Evolutionary conservation across 306 rosid genomes (phyloP), one percentile per base, ranked within the genome.

Genomic region (Leucaena leucocephala): DNA sequence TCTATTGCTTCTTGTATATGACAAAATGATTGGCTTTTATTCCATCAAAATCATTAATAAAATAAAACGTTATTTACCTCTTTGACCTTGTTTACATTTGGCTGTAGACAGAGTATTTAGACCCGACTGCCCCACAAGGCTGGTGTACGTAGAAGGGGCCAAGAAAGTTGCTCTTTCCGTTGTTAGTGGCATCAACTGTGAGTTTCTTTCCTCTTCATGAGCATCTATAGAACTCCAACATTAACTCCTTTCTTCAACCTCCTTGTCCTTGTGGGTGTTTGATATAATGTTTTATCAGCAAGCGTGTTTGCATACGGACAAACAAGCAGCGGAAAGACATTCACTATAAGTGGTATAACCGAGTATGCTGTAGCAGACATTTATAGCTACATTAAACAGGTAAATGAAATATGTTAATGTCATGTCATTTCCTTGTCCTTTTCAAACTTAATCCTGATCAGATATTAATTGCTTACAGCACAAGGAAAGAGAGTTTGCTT

Each of bases 281-380:
- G 74, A n/a, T 79, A 48, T 70, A 78, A 67, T 70, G 55, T 65
- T 66, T 79, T 54, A 79, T 80, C 91, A 95, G 98, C 98, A 72
- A 95, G 97, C 85, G 75, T 95, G 66, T 95, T 95, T 87, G 98
- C 98, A 65, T 95, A 92, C 68, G 98, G 98, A 55, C 98, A 95
- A 89, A 95, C 98, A 78, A 92, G 98, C 90, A 95, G 97, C 14
- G 97, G 97, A 84, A 95, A 92, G 85, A 95, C 98, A 10, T 91
- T 86, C 87, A 95, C 98, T 57, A 92, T 95, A 92, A 88, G 88
- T 75, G 98, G 98, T 38, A 84, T 95, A 71, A 92, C 97, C 6
- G 88, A 87, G 81, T 90, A 87, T 16, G 54, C 96, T 54, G 87
- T 92, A 44, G 88, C 85, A 42, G 98, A 95, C 84, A 91, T 95